phyloP scores from a whole-genome alignment of 306 rosid genomes.

The Corylus heterophylla region DNA sequence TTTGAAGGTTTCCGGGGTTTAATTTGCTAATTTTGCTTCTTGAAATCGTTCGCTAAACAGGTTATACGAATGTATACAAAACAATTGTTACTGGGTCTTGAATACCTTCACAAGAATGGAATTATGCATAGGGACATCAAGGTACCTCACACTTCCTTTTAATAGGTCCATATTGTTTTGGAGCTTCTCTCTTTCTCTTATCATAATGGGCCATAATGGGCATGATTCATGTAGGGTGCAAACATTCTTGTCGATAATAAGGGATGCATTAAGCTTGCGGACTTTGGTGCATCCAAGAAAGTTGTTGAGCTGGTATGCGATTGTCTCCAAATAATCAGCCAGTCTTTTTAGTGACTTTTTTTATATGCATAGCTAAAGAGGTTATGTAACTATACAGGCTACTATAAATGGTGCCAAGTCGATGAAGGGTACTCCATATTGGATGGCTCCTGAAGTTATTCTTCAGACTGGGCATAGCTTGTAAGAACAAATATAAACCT shows the following conservation, averaged over 20 bases:
- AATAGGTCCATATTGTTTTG: not conserved
- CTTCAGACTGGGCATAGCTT: constrained; percentile 95
- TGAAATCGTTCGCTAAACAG: constrained; percentile 33
- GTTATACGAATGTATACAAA: constrained; percentile 86
- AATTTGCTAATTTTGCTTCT: constrained; percentile 6
- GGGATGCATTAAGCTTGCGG: constrained; percentile 96
- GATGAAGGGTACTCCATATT: constrained; percentile 96
- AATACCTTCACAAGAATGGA: constrained; percentile 80
- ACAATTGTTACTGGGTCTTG: constrained; percentile 83
- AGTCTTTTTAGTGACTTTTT: constrained; percentile 17
- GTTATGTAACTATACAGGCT: constrained; percentile 56
- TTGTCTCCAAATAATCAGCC: constrained; percentile 11
- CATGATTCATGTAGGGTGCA: constrained; percentile 68
- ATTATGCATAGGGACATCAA: constrained; percentile 95
- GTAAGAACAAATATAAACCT: constrained; percentile 46
- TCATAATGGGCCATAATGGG: constrained; percentile 14
- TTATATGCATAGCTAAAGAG: constrained; percentile 16
- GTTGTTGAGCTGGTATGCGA: constrained; percentile 85
- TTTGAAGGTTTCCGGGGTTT: not conserved
- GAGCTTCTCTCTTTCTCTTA: constrained; percentile 8
- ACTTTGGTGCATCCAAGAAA: constrained; percentile 96
- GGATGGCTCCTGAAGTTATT: constrained; percentile 99
- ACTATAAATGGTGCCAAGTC: constrained; percentile 88
- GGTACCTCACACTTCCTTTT: constrained; percentile 40
- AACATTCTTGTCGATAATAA: constrained; percentile 95